Evolutionary conservation across 768 basidiomycete genomes (phyloP).

Genomic region (Cystoderma amianthinum): DNA sequence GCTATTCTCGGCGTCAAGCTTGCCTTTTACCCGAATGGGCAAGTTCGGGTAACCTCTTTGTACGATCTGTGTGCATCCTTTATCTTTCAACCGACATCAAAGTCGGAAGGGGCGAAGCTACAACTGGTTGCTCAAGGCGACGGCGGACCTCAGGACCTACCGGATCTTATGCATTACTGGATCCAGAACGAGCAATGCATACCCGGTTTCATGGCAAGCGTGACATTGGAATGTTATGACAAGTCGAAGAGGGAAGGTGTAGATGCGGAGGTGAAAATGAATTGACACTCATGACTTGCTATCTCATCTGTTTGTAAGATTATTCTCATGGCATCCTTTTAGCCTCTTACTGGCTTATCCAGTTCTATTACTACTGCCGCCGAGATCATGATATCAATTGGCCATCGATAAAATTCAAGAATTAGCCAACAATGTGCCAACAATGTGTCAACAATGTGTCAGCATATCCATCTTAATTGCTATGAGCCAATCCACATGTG

Average conservation of each 20-base stretch:
- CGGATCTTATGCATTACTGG: conserved; percentile 79
- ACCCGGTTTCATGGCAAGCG: conserved; percentile 83
- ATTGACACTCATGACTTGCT: too few species aligned
- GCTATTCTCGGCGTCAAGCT: conserved; percentile 89
- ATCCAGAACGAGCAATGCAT: conserved; percentile 81
- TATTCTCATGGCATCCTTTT: too few species aligned
- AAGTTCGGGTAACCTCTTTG: conserved; percentile 84
- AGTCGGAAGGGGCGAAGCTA: conserved; percentile 42
- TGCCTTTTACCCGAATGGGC: conserved; percentile 86
- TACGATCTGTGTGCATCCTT: conserved; percentile 86
- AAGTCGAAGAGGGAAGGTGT: conserved; percentile 57
- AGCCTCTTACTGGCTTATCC: too few species aligned
- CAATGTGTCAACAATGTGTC: too few species aligned
- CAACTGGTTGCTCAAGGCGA: conserved; percentile 71
- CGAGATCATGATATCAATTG: too few species aligned
- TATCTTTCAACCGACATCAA: conserved; percentile 63
- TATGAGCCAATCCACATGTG: too few species aligned
- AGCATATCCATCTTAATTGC: too few species aligned
- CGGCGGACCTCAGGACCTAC: conserved; percentile 67
- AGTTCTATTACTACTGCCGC: too few species aligned
- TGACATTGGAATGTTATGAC: conserved; percentile 86
- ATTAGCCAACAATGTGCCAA: too few species aligned
- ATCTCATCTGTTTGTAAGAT: too few species aligned
- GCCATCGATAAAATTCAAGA: too few species aligned
- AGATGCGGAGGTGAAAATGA: conserved; percentile 10